A percentile compares a stretch with the other conserved stretches of the same genome.
These are phyloP conservation scores for Hypoxylon sp. DNA, from an alignment of 2,329 filamentous ascomycete genomes.

Conservation along the genomic window DNA sequence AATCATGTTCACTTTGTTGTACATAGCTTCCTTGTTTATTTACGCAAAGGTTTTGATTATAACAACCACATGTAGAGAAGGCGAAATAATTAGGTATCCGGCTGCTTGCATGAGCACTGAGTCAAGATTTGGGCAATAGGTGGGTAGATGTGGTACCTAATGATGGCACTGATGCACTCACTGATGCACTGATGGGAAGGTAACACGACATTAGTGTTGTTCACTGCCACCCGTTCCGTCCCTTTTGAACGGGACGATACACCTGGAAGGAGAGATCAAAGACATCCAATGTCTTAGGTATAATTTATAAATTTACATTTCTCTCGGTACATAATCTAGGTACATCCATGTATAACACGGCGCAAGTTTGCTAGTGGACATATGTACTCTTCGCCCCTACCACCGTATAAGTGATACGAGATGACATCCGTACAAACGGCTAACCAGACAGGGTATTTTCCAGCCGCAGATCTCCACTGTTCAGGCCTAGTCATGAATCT, in stretches of 20 bases:
- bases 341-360: neutral
- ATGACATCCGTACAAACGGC: constrained; percentile 21
- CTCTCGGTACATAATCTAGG: neutral
- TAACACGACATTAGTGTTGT: constrained; percentile 30
- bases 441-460: constrained; percentile 19
- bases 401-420: constrained; percentile 30
- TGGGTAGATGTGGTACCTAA: neutral
- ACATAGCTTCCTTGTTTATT: constrained; percentile 5
- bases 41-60: constrained; percentile 13
- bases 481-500: constrained; percentile 23
- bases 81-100: constrained; percentile 19
- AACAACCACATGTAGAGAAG: constrained; percentile 1
- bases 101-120: constrained; percentile 13
- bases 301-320: neutral
- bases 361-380: constrained; percentile 14
- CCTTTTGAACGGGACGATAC: constrained; percentile 21
- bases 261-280: constrained; percentile 14
- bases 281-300: constrained; percentile 6
- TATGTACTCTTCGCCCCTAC: constrained; percentile 1
- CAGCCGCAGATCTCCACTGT: constrained; percentile 36
- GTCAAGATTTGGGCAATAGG: constrained; percentile 7
- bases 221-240: constrained; percentile 18
- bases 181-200: constrained; percentile 3
- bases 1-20: constrained; percentile 5
- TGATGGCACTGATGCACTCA: neutral